These are phyloP conservation scores for Nakazawaea wickerhamii DNA, from an alignment of 805 yeast species.

Conservation along the genomic window DNA sequence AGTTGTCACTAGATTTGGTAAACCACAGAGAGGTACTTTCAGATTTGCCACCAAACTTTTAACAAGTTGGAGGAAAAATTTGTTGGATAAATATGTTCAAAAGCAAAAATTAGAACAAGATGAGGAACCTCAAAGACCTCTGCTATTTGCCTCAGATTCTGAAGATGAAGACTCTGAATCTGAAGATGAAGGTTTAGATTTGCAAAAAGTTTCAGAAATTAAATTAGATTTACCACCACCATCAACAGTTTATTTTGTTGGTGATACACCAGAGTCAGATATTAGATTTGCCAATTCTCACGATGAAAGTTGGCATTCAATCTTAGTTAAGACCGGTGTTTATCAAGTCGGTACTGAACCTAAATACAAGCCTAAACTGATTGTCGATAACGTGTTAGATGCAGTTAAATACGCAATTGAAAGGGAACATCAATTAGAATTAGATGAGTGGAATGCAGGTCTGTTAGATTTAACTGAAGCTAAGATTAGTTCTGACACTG, in stretches of 20 bases:
- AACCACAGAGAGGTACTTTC: conserved; percentile 86
- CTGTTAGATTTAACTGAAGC: conserved; percentile 20
- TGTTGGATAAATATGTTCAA: conserved; percentile 68
- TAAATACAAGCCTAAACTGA: conserved; percentile 71
- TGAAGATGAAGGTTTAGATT: conserved; percentile 39
- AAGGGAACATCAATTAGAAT: conserved; percentile 68
- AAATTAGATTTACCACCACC: conserved; percentile 70
- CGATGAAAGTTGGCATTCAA: conserved; percentile 80
- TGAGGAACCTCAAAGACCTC: conserved; percentile 20
- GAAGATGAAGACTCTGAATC: conserved; percentile 26
- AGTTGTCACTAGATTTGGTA: conserved; percentile 79
- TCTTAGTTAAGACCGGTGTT: conserved; percentile 82
- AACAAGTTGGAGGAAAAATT: conserved; percentile 72
- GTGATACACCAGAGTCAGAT: conserved; percentile 88
- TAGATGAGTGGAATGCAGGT: conserved; percentile 62
- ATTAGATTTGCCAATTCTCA: conserved; percentile 84
- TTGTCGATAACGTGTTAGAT: conserved; percentile 68
- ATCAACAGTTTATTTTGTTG: conserved; percentile 81
- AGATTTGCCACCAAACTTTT: conserved; percentile 76
- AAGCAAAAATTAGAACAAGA: conserved; percentile 25
- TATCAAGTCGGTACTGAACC: conserved; percentile 78
- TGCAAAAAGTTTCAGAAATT: conserved; percentile 38
- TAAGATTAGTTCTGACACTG: not conserved
- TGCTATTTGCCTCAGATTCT: conserved; percentile 25
- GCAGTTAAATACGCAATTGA: conserved; percentile 82